These are phyloP conservation scores for Kokia cookei DNA, from an alignment of 441 rosid genomes.

Conservation along the genomic window DNA sequence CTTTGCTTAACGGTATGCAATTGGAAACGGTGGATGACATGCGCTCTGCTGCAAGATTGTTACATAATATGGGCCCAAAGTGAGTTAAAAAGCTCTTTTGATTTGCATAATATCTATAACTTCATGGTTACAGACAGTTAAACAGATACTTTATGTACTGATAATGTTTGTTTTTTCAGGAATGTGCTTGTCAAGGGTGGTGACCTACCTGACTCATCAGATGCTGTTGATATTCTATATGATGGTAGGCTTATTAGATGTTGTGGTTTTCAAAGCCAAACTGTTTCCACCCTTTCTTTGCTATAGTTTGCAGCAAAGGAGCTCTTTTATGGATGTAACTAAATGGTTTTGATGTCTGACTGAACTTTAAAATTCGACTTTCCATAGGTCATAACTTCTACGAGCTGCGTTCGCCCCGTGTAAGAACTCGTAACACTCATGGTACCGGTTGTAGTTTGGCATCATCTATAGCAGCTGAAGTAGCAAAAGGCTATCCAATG, in stretches of 20 bases:
- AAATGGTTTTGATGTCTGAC: conserved; percentile 3
- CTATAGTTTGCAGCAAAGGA: neutral
- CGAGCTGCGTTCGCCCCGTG: conserved; percentile 63
- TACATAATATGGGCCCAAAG: conserved; percentile 85
- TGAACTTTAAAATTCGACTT: neutral
- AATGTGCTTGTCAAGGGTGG: conserved; percentile 97
- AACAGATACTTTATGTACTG: neutral
- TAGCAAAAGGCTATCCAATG: conserved; percentile 85
- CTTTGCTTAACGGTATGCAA: conserved; percentile 65
- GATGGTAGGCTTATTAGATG: conserved; percentile 47
- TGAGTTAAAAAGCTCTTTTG: conserved; percentile 20
- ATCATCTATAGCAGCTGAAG: conserved; percentile 93
- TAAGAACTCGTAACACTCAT: conserved; percentile 76
- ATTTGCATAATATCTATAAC: neutral
- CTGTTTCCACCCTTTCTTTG: neutral
- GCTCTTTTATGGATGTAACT: neutral
- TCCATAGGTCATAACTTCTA: conserved; percentile 54
- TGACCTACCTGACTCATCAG: conserved; percentile 74
- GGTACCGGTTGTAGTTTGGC: conserved; percentile 99
- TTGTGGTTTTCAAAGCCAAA: neutral
- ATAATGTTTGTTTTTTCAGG: conserved; percentile 37
- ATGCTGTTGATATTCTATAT: conserved; percentile 78
- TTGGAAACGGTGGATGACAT: conserved; percentile 67
- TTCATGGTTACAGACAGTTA: neutral
- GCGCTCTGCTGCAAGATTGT: conserved; percentile 64